Percentiles rank a stretch among this genome's conserved stretches.
Evolutionary conservation across 306 rosid genomes (phyloP).

Genomic region (Fagus crenata): DNA sequence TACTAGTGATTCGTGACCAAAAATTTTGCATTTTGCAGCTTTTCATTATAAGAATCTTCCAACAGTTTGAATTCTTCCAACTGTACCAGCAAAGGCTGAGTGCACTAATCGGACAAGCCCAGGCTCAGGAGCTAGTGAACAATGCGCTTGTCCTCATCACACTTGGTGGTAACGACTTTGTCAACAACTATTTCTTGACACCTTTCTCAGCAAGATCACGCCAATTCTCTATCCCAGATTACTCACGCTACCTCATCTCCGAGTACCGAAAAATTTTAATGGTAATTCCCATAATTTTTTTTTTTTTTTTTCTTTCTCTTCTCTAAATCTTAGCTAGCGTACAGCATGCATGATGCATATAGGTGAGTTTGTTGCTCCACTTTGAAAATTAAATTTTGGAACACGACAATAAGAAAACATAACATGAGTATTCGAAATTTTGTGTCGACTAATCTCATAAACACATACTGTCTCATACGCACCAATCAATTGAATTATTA

Average conservation of each 20-base stretch:
- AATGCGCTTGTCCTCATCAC: constrained; percentile 50
- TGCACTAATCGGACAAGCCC: constrained; percentile 38
- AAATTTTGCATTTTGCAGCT: constrained; percentile 20
- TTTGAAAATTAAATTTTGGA: background rate
- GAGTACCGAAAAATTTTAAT: constrained; percentile 46
- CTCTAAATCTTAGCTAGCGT: no score
- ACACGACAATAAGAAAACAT: no score
- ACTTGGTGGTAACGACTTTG: constrained; percentile 65
- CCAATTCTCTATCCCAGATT: constrained; percentile 56
- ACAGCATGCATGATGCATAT: no score
- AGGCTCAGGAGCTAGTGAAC: constrained; percentile 37
- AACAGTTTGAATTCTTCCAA: constrained; percentile 42
- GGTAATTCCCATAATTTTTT: constrained; percentile 26
- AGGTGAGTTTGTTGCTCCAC: background rate
- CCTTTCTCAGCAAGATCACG: constrained; percentile 49
- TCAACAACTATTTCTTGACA: constrained; percentile 57
- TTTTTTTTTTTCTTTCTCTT: no score
- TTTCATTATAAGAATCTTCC: constrained; percentile 50
- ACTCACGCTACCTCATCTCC: constrained; percentile 41
- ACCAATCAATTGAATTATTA: no score
- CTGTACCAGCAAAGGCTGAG: constrained; percentile 46
- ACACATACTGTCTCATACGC: no score
- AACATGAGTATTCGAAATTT: no score
- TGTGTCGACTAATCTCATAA: no score
- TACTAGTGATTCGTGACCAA: background rate